Evolutionary conservation across 192 early-diverging fungal species (phyloP), one percentile per base, ranked within the genome.

Genomic region (Linnemannia exigua): DNA sequence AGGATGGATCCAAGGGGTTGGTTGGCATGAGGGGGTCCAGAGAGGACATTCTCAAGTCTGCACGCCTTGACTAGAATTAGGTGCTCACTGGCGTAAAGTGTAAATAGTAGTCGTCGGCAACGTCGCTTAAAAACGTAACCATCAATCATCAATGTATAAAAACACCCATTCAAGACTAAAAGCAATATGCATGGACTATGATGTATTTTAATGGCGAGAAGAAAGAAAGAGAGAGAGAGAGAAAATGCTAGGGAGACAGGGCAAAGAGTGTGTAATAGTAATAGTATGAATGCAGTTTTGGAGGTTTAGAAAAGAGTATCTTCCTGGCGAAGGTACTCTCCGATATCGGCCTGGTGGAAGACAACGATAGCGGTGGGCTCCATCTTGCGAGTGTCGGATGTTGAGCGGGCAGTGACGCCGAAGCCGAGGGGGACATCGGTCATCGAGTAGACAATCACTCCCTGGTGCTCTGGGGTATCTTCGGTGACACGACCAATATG

Each of bases 381-480:
- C 79, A 99, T 89, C 88, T 97, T 98, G 75, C 97, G 91, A 76
- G 94, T 95, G 48, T 99, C 98, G 22, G 93, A 92, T 3, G 97
- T 99, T 41, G 97, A 97, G 80, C 95, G 91, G 3, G 98, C 97
- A 61, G 98, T 99, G 31, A 98, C 97, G 17, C 98, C 98, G 89
- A 99, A 99, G 16, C 98, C 98, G 70, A 99, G 91, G 11, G 97
- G 98, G 9, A 97, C 91, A 88, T 99, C 98, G 15, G 91, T 90
- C 98, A 99, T 99, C 63, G 95, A 95, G 79, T 93, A 97, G 61
- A 99, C 92, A 12, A 99, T 94, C 9, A 98, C 97, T 80, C 98
- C 98, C 86, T 98, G 97, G 89, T 99, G 96, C 87, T 99, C 97
- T 38, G 98, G 98, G 35, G 97, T 98, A 88, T 99, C 98, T 84